Evolutionary conservation across 1,284 basidiomycete genomes (phyloP), one percentile per base, ranked within the genome.

Genomic region (Trichosporon coremiiforme): DNA sequence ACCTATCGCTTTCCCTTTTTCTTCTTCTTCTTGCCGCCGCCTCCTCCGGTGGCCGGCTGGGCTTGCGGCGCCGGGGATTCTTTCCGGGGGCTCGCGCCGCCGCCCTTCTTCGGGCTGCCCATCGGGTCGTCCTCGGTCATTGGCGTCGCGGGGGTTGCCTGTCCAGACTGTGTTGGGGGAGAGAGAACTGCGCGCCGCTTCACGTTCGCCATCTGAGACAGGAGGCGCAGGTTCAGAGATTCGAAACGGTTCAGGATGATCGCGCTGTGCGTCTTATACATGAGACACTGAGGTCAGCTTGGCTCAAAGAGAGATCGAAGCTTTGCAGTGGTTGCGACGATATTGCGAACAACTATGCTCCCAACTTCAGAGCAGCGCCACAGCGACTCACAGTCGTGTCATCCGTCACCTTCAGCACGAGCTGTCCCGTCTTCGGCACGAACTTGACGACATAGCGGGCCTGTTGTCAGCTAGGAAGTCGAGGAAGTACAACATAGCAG

Each of bases 181-280:
- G 31, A 36, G 33, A 70, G 38, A 10, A 66, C 62, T 7, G 73
- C 22, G 55, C 71, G 71, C n/a, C 75, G 75, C 50, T 71, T 66
- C n/a, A 74, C 68, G 65, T 82, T 82, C 63, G 79, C 73, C 66
- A 81, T 79, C 70, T 77, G 74, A 9, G 75, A 75, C n/a, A 84
- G 73, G 8, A 84, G 76, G 53, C 81, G 81, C 66, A 91, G 87
- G 80, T 95, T 97, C 75, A 98, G 87, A 4, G 90, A 87, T 83
- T 98, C 94, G 84, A 98, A 96, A 74, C 95, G 90, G 85, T 96
- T 95, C 74, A 98, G 89, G 84, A 94, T 94, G 79, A 95, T 90
- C 62, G 92, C 92, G 0, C 93, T 95, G 76, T 90, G 89, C 1
- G 95, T 95, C 82, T 94, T 93, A 87, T 95, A 98, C 83, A 95